Conservation (phyloP, 2,329 filamentous ascomycete species). For the Stachybotrys chlorohalonatus region DNA sequence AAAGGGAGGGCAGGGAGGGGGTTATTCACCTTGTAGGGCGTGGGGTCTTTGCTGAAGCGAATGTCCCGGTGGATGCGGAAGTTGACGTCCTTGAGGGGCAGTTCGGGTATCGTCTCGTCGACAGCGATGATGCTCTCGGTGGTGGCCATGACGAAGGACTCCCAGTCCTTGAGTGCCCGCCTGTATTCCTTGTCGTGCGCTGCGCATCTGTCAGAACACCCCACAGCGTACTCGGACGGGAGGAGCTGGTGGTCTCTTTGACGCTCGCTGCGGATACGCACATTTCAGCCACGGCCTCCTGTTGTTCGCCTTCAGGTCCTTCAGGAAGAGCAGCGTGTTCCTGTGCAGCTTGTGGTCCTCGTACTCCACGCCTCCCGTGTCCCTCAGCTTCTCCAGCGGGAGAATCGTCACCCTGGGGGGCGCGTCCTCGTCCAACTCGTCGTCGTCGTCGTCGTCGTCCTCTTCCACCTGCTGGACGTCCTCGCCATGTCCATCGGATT, state of each 20-base stretch:
- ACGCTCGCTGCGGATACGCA: constrained; percentile 16
- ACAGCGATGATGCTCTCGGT: constrained; percentile 60
- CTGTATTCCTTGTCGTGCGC: constrained; percentile 75
- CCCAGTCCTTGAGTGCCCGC: constrained; percentile 70
- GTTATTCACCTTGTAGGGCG: constrained; percentile 68
- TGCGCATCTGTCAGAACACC: constrained; percentile 20
- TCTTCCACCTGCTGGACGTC: constrained; percentile 12
- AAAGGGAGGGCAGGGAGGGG: constrained; percentile 10
- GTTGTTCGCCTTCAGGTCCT: constrained; percentile 52
- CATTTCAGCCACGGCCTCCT: constrained; percentile 49
- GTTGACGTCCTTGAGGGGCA: constrained; percentile 77
- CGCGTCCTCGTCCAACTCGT: constrained; percentile 27
- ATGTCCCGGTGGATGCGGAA: constrained; percentile 85
- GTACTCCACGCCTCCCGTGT: constrained; percentile 31
- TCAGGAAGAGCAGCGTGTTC: constrained; percentile 49
- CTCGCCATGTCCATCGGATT: constrained; percentile 14
- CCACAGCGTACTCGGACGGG: not conserved
- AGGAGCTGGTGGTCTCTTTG: not conserved
- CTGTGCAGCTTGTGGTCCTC: constrained; percentile 42
- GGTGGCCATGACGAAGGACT: constrained; percentile 64
- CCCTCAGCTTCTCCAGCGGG: constrained; percentile 25
- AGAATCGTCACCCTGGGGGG: constrained; percentile 24
- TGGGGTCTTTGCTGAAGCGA: constrained; percentile 74
- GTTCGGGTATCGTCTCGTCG: constrained; percentile 77
- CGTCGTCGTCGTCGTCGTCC: constrained; percentile 19